Evolutionary conservation across 345 rosid species (phyloP), one percentile per base, ranked within the genome.

Genomic region (Bruguiera gymnorhiza): DNA sequence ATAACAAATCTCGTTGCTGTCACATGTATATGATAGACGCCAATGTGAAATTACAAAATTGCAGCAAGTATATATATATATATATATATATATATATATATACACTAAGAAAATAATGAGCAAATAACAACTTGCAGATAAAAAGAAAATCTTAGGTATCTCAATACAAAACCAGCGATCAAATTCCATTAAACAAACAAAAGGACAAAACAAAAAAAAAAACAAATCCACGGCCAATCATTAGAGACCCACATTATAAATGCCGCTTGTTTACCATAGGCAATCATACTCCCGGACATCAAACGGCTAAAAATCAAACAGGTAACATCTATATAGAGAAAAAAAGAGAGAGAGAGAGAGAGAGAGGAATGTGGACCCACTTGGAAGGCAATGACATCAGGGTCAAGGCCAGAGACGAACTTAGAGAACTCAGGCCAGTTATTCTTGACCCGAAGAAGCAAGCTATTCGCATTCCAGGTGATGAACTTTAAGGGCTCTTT

Each of bases 391-490:
- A 95, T 92, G 88, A 90, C 84, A 74, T 92, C 94, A 24, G 99
- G 93, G 73, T 95, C 94, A 56, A 87, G 78, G 36, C 63, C 72
- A 39, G 93, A 69, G 67, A 95, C 71, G 69, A 95, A 82, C 65
- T 80, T 79, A 56, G 97, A 58, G 87, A 95, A 85, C 60, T 85
- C 86, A 2, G 92, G 79, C 99, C 97, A 90, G 83, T 95, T 79
- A 82, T 80, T 90, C 79, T 92, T 95, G 73, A 78, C 99, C 2
- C 98, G 97, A 76, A 90, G 92, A 73, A 95, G 93, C 26, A 95
- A 84, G 82, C 99, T 92, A 65, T 95, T 92, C 10, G 98, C 98
- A 66, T 95, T 95, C 99, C 99, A 92, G 0, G 97, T 88, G 24
- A 95, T 1, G 72, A 95, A 92, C 88, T 87, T 95, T 54, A 83